Percentiles rank a stretch among this genome's conserved stretches.
Conservation (phyloP, 768 basidiomycete genomes). For the Sistotremastrum suecicum region DNA sequence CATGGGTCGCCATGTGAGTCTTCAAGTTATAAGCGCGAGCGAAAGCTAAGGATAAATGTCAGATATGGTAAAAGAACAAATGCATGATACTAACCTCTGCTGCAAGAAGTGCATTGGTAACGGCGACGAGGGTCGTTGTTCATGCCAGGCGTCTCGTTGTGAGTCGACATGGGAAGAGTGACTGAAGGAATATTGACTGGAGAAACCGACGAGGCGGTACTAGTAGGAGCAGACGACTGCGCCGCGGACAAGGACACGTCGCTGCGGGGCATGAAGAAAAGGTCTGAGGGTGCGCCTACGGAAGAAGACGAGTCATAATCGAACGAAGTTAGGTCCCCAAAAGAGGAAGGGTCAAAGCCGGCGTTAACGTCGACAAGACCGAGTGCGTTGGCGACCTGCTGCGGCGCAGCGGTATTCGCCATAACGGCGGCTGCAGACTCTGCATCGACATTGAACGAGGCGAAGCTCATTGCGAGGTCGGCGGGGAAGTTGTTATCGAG, state of each 20-base stretch:
- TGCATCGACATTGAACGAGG: constrained; percentile 38
- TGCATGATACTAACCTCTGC: constrained; percentile 38
- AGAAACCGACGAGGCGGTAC: constrained; percentile 35
- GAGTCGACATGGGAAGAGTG: constrained; percentile 28
- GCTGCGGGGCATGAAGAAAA: constrained; percentile 1
- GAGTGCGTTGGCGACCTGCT: constrained; percentile 2
- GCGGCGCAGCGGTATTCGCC: constrained; percentile 4
- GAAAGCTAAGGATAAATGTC: constrained; percentile 41
- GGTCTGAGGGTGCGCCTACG: constrained; percentile 17
- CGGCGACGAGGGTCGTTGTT: constrained; percentile 62
- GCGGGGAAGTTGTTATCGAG: constrained; percentile 45
- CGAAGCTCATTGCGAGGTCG: constrained; percentile 65
- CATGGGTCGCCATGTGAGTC: constrained; percentile 90
- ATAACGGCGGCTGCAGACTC: constrained; percentile 36
- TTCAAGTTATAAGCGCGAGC: constrained; percentile 91
- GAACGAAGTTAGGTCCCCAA: background rate
- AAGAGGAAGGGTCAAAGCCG: constrained; percentile 1
- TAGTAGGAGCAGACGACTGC: constrained; percentile 8
- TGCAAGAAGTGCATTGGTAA: constrained; percentile 63
- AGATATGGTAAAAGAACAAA: constrained; percentile 3
- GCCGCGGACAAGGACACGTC: constrained; percentile 3
- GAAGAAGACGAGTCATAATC: constrained; percentile 9
- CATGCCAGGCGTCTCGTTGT: constrained; percentile 22
- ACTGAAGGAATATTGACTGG: constrained; percentile 37
- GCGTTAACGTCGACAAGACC: constrained; percentile 14